These are phyloP conservation scores for Trypanosoma platydactyli DNA, from an alignment of 208 protist species.

Conservation along the genomic window DNA sequence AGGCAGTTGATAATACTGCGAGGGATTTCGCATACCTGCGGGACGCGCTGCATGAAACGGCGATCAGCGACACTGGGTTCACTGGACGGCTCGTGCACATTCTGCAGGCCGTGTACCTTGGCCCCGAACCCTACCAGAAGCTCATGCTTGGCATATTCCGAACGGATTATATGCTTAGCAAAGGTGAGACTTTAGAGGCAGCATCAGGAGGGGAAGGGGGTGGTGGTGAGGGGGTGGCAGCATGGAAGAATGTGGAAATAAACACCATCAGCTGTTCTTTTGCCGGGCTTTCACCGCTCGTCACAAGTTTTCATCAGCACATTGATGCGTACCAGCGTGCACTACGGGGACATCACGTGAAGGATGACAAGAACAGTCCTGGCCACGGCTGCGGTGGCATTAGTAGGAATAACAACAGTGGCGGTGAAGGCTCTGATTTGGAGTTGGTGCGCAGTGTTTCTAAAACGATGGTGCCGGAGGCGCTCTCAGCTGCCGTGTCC, in stretches of 20 bases:
- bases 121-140: constrained; percentile 46
- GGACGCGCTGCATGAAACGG: constrained; percentile 55
- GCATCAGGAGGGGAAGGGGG: not conserved
- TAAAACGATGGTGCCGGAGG: constrained; percentile 36
- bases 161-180: constrained; percentile 93
- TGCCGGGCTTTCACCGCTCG: constrained; percentile 75
- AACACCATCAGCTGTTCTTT: constrained; percentile 97
- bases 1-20: constrained; percentile 75
- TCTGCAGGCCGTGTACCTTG: constrained; percentile 72
- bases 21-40: constrained; percentile 67
- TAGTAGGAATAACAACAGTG: not conserved
- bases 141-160: constrained; percentile 93
- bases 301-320: constrained; percentile 86
- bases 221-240: constrained; percentile 26
- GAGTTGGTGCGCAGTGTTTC: constrained; percentile 46
- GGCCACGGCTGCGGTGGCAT: not conserved
- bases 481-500: constrained; percentile 41
- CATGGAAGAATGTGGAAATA: constrained; percentile 95
- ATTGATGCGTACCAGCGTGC: constrained; percentile 38
- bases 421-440: not conserved
- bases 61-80: constrained; percentile 75
- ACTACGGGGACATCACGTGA: constrained; percentile 8
- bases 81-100: constrained; percentile 86
- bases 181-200: constrained; percentile 1
- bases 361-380: too few species aligned